Evolutionary conservation across 208 protist genomes (phyloP).

Genomic region (Leptomonas pyrrhocoris): DNA sequence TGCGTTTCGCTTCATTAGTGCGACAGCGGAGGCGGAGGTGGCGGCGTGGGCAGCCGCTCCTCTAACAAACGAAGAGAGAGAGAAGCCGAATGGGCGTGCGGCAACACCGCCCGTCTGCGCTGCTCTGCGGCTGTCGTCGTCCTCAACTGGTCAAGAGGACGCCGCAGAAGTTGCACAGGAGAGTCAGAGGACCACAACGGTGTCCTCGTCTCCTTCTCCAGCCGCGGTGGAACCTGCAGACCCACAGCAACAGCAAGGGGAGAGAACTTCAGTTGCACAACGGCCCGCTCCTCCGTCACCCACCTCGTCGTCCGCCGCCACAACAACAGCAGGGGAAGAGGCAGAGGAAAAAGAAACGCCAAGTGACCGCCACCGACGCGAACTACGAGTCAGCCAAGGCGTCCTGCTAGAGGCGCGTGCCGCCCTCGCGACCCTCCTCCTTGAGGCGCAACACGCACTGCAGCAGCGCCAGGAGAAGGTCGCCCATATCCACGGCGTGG

Average conservation of each 20-base stretch:
- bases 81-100: no score
- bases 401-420: conserved; percentile 15
- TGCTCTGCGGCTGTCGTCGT: no score
- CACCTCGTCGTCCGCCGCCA: conserved; percentile 17
- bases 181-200: no score
- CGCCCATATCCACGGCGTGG: conserved; percentile 12
- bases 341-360: not conserved
- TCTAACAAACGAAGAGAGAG: not conserved
- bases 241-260: no score
- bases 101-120: no score
- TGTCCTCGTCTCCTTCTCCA: no score
- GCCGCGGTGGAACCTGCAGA: no score
- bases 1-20: conserved; percentile 26
- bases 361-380: conserved; percentile 7
- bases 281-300: not conserved
- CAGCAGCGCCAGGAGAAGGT: conserved; percentile 15
- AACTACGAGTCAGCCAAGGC: conserved; percentile 12
- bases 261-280: not conserved
- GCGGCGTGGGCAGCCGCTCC: not conserved
- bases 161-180: no score
- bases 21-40: conserved; percentile 7
- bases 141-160: no score
- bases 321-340: no score
- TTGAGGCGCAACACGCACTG: conserved; percentile 13
- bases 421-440: conserved; percentile 14